phyloP scores from a whole-genome alignment of 1,284 basidiomycete species.

The Irpex lacteus region DNA sequence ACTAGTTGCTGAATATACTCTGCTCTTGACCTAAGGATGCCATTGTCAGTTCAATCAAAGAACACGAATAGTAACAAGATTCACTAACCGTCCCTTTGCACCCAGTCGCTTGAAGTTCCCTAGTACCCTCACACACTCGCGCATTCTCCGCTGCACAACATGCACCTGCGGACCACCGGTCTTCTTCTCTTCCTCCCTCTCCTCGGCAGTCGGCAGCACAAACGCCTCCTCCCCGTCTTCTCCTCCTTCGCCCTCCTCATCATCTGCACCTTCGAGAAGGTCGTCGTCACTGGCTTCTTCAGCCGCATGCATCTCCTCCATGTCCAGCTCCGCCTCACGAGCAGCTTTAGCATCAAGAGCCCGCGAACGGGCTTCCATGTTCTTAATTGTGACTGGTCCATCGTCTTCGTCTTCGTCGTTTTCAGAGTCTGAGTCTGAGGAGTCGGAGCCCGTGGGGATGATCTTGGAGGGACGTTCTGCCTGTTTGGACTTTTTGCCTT shows the following conservation, averaged over 20 bases:
- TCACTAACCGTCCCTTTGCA: slow-evolving; percentile 66
- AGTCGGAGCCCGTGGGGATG: slow-evolving; percentile 48
- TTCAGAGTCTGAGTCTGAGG: slow-evolving; percentile 36
- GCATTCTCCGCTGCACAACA: slow-evolving; percentile 85
- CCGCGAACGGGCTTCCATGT: slow-evolving; percentile 74
- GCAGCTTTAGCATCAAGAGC: slow-evolving; percentile 66
- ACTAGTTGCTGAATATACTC: slow-evolving; percentile 92
- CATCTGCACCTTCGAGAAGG: slow-evolving; percentile 52
- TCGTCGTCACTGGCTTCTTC: slow-evolving; percentile 42
- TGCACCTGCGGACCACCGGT: slow-evolving; percentile 76
- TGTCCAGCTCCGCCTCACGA: slow-evolving; percentile 67
- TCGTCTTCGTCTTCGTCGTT: slow-evolving; percentile 53
- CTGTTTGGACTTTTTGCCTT: slow-evolving; percentile 52
- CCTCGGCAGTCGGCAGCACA: slow-evolving; percentile 78
- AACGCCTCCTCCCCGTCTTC: slow-evolving; percentile 61
- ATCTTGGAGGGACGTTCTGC: slow-evolving; percentile 45
- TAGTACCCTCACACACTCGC: slow-evolving; percentile 83
- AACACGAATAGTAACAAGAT: slow-evolving; percentile 5
- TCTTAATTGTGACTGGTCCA: slow-evolving; percentile 64
- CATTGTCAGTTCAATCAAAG: not conserved
- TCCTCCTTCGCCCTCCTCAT: slow-evolving; percentile 51
- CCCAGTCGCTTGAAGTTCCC: slow-evolving; percentile 71
- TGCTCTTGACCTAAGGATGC: slow-evolving; percentile 63
- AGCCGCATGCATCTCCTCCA: slow-evolving; percentile 63
- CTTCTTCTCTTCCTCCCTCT: slow-evolving; percentile 77